Base-by-base conservation (phyloP, 2,329 filamentous ascomycete species). In the Zymoseptoria ardabiliae region DNA sequence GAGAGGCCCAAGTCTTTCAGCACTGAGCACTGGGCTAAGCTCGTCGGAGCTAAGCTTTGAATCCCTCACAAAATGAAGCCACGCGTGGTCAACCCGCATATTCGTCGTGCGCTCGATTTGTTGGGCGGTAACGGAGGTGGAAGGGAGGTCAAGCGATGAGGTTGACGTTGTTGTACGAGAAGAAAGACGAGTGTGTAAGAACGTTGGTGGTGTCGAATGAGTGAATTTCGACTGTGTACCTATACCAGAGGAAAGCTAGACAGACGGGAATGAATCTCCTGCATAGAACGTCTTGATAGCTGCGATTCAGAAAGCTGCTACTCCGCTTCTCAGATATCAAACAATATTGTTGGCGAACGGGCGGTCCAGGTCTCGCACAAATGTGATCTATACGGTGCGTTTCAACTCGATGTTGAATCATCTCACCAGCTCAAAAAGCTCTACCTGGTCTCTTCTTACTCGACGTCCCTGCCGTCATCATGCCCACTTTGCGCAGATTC, bases 1-100 rank as follows among this genome's bases (percentile, higher is more conserved):
- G 94, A 99, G 88, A 85, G 94, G 76, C 94, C 94, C 79, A 99
- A 99, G 89, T 93, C 88, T 65, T 99, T 97, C 89, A 95, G 90
- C 77, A 99, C 94, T 62, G 91, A 92, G 75, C 93, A 93, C 76
- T 97, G 91, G 84, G 86, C 90, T 78, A 93, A 97, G 86, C 86
- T 97, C 70, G 87, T 89, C 68, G 85, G 85, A 77, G 91, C 92
- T 74, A 91, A 91, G 82, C 83, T 96, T 79, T 97, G 91, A 89
- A 70, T 49, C 13, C 50, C 57, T 49, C 58, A 61, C 45, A 57
- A 25, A 20, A 23, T 59, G 11, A 23, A 21, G 3, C 28, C 58
- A 9, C 52, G 54, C 51, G 53, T 50, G 50, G 57, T 23, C 53
- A 57, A 52, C 51, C 45, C 50, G 55, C 59, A 54, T 4, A 58